A percentile compares a stretch with the other conserved stretches of the same genome.
phyloP scores from a whole-genome alignment of 805 yeast genomes.

The Metschnikowia henanensis region DNA sequence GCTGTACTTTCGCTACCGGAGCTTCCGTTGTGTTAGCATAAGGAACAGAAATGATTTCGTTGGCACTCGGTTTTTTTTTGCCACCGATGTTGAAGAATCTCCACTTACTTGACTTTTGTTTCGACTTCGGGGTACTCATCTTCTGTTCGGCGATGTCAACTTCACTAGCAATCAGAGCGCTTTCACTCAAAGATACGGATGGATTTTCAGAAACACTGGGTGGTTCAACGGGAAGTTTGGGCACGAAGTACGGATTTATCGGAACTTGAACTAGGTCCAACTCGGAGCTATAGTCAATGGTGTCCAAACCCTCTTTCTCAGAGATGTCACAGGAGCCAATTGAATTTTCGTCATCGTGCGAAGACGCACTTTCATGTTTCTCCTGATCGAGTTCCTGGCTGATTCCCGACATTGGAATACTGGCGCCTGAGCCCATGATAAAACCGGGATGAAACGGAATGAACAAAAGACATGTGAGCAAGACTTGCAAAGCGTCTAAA shows the following conservation, averaged over 20 bases:
- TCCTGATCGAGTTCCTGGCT: constrained; percentile 2
- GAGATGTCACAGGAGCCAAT: neutral
- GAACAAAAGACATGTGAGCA: constrained; percentile 32
- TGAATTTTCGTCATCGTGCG: constrained; percentile 1
- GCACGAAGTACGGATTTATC: constrained; percentile 11
- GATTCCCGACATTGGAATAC: constrained; percentile 9
- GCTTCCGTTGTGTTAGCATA: constrained; percentile 8
- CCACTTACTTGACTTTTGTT: neutral
- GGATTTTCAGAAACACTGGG: neutral
- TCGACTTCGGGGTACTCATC: neutral
- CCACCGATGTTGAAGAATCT: neutral
- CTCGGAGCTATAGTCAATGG: neutral
- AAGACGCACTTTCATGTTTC: neutral
- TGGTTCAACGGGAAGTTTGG: constrained; percentile 4
- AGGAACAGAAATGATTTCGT: constrained; percentile 14
- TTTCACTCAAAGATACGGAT: neutral
- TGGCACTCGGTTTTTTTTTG: neutral
- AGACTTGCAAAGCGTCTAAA: constrained; percentile 32
- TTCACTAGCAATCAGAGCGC: neutral
- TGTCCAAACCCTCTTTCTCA: neutral
- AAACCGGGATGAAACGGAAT: constrained; percentile 62
- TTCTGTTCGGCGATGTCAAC: neutral
- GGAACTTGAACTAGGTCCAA: neutral
- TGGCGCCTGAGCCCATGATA: constrained; percentile 26
- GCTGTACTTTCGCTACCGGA: neutral